Base-by-base conservation (phyloP, 2,329 filamentous ascomycete species). In the Arthrobotrys iridis region DNA sequence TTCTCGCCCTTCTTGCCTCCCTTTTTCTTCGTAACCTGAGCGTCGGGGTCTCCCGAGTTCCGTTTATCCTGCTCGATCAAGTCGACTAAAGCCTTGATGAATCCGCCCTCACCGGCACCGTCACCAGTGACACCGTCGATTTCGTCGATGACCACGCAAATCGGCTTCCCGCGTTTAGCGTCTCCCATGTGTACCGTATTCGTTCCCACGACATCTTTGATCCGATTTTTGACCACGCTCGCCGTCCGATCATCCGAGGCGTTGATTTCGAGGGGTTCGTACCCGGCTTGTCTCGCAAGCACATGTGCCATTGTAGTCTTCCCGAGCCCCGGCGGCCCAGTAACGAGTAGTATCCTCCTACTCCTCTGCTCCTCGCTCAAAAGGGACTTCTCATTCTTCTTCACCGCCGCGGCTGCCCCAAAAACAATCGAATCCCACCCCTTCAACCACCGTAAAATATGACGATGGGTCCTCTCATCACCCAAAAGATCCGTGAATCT, bases 271-370 rank as follows among this genome's bases (percentile, higher is more conserved):
- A 98, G 87, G 0, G 96, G 91, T 80, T 98, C 95, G 79, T 99
- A 99, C 0, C 95, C 95, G 3, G 95, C 95, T 82, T 99, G 95
- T 78, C 87, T 90, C 0, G 96, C 96, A 81, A 95, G 98, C 0
- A 99, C 95, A 82, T 99, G 95, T 1, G 95, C 95, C 52, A 99
- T 82, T 0, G 95, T 99, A 0, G 95, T 99, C 84, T 99, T 99
- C 26, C 95, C 95, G 8, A 99, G 84, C 1, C 95, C 95, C 0
- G 95, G 95, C 0, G 95, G 93, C 0, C 95, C 96, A 0, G 94
- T 93, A 13, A 99, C 84, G 80, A 99, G 87, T 8, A 99, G 83
- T 5, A 99, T 93, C 81, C 97, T 98, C 75, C 90, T 87, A 80
- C 96, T 93, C 28, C 88, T 86, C 77, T 89, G 91, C 81, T 96